Evolutionary conservation across 2,329 filamentous ascomycete species (phyloP), one percentile per base, ranked within the genome.

Genomic region (Penicillium crustosum): DNA sequence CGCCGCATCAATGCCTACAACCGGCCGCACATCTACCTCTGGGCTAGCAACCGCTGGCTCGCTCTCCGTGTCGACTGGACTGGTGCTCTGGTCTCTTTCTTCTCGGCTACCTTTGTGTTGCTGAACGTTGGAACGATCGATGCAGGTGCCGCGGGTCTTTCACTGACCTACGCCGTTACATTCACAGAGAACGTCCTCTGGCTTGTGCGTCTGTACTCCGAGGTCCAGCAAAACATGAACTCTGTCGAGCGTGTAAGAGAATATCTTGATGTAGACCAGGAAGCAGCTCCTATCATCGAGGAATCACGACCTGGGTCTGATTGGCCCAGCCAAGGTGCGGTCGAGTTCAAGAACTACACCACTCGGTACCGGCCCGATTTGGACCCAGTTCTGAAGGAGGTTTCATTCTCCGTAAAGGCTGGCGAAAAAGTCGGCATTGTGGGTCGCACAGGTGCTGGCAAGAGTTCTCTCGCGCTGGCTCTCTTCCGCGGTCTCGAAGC

Each of bases 151-250:
- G 94, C 93, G 33, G 94, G 94, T 79, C 84, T 99, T 61, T 96
- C 94, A 6, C 81, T 99, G 68, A 96, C 91, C 50, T 99, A 99
- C 70, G 94, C 94, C 17, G 91, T 99, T 66, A 93, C 91, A 1
- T 99, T 99, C 70, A 96, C 93, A 0, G 94, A 99, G 74, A 97
- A 96, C 65, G 89, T 99, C 7, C 79, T 99, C 19, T 99, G 94
- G 94, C 87, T 97, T 55, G 93, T 99, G 31, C 88, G 94, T 47
- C 82, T 97, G 15, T 99, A 99, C 73, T 89, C 93, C 0, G 86
- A 90, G 71, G 97, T 97, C 69, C 94, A 99, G 77, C 94, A 99
- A 76, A 97, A 97, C 77, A 97, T 99, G 94, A 99, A 99, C 77
- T 93, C 93, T 3, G 93, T 97, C 49, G 94, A 99, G 77, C 90